Conservation (phyloP, 306 rosid genomes). For the Castanea crenata region DNA sequence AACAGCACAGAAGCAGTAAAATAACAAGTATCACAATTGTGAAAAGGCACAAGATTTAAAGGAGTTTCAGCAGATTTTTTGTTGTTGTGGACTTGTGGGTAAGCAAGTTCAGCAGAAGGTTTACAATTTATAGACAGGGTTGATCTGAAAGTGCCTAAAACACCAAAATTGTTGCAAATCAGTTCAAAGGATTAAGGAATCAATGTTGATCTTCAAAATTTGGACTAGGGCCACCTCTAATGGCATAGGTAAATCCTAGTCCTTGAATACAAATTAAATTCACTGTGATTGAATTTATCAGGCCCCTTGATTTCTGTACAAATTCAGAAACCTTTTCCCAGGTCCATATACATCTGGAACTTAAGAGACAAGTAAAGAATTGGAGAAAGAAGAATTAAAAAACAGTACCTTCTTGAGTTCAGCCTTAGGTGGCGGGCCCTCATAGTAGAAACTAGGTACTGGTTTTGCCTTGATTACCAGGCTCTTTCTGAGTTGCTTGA, state of each 20-base stretch:
- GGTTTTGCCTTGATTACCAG: conserved; percentile 94
- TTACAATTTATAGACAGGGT: not conserved
- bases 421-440: conserved; percentile 79
- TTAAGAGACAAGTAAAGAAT: conserved; percentile 3
- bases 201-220: not conserved
- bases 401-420: conserved; percentile 78
- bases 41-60: not conserved
- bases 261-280: not conserved
- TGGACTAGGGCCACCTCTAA: conserved; percentile 2
- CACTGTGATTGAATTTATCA: conserved; percentile 2
- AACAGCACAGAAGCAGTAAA: conserved; percentile 11
- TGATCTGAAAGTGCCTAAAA: not conserved
- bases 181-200: not conserved
- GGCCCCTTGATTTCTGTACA: conserved; percentile 4
- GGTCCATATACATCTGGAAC: conserved; percentile 8
- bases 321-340: conserved; percentile 7
- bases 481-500: conserved; percentile 78
- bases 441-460: conserved; percentile 90
- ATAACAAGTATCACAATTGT: not conserved
- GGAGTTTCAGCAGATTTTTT: not conserved
- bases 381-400: conserved; percentile 2
- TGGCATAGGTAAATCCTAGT: not conserved
- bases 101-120: not conserved
- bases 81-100: too few species aligned
- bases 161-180: not conserved